These are phyloP conservation scores for Sporisorium scitamineum DNA, from an alignment of 1,284 basidiomycete genomes.

Conservation along the genomic window DNA sequence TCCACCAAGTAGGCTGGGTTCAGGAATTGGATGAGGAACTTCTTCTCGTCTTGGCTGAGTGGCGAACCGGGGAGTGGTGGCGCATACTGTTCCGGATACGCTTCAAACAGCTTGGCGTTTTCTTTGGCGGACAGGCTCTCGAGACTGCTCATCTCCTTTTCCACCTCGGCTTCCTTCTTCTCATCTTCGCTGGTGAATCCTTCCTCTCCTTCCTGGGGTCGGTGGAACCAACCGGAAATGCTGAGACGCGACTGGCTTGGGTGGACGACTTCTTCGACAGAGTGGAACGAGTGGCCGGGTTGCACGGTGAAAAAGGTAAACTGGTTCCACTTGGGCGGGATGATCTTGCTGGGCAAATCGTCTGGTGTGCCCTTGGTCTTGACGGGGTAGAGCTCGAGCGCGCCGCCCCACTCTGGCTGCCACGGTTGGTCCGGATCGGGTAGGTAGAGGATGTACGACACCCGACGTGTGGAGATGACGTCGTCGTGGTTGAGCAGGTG, in stretches of 20 bases:
- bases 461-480: constrained; percentile 92
- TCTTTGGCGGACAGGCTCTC: constrained; percentile 76
- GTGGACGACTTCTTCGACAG: constrained; percentile 86
- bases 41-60: constrained; percentile 55
- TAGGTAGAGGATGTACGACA: constrained; percentile 98
- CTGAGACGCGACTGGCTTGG: constrained; percentile 73
- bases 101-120: constrained; percentile 76
- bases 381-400: constrained; percentile 90
- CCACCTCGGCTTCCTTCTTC: constrained; percentile 71
- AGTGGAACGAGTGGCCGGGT: constrained; percentile 90
- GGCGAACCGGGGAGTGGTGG: constrained; percentile 64
- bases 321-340: constrained; percentile 83
- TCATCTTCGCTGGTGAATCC: constrained; percentile 77
- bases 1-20: constrained; percentile 90
- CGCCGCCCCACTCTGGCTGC: constrained; percentile 87
- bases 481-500: constrained; percentile 84
- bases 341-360: constrained; percentile 55
- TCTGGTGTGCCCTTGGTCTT: constrained; percentile 61
- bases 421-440: constrained; percentile 81
- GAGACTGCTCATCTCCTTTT: constrained; percentile 61
- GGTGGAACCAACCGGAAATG: constrained; percentile 93
- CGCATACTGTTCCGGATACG: constrained; percentile 47
- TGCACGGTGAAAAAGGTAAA: constrained; percentile 93
- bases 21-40: constrained; percentile 75
- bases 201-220: constrained; percentile 88